phyloP scores from a whole-genome alignment of 1,139 yeast species.

The Pichia sp. region DNA sequence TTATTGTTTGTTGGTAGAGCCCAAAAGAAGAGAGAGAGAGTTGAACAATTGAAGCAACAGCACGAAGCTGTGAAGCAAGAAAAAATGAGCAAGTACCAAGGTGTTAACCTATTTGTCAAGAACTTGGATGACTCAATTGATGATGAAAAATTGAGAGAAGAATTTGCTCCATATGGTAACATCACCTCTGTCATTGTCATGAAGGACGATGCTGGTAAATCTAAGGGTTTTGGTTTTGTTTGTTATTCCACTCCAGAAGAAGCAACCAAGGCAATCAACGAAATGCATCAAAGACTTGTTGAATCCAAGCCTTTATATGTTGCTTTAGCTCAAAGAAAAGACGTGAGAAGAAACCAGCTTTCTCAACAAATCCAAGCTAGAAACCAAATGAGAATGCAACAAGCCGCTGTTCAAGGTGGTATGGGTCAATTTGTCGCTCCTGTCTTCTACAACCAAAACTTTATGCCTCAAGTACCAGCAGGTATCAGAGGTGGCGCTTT shows the following conservation, averaged over 20 bases:
- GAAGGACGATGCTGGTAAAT: constrained; percentile 92
- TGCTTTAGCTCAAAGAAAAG: constrained; percentile 98
- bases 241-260: constrained; percentile 98
- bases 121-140: constrained; percentile 91
- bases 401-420: constrained; percentile 79
- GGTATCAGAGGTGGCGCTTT: constrained; percentile 81
- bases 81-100: constrained; percentile 92
- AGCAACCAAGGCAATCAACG: constrained; percentile 97
- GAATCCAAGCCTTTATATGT: constrained; percentile 96
- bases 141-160: constrained; percentile 88
- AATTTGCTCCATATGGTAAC: constrained; percentile 88
- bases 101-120: constrained; percentile 94
- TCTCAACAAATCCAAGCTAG: constrained; percentile 98
- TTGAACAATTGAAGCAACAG: constrained; percentile 93
- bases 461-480: constrained; percentile 72
- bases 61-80: constrained; percentile 91
- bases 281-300: constrained; percentile 97
- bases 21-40: constrained; percentile 97
- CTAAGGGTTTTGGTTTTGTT: constrained; percentile 98
- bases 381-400: constrained; percentile 98
- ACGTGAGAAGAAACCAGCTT: constrained; percentile 94
- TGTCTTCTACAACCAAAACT: constrained; percentile 76
- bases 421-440: constrained; percentile 95
- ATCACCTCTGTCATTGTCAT: constrained; percentile 96
- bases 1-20: constrained; percentile 96